These are phyloP conservation scores for Ogataea hybrid DNA, from an alignment of 1,139 yeast genomes.

Conservation along the genomic window DNA sequence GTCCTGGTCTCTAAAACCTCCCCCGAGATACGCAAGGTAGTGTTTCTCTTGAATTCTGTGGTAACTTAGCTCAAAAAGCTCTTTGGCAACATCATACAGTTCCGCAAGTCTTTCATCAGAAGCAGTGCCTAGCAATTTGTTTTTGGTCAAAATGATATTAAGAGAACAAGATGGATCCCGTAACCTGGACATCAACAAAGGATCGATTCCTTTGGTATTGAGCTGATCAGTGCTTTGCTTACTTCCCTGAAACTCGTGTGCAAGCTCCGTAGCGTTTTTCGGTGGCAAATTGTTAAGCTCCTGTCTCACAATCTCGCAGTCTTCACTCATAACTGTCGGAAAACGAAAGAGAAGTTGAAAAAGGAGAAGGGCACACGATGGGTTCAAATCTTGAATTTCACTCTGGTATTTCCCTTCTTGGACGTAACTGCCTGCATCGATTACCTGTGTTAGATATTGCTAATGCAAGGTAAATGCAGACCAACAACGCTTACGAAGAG, in stretches of 20 bases:
- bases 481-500: background rate
- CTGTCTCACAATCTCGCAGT: background rate
- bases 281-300: too few relatives aligned
- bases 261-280: too few relatives aligned
- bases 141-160: constrained; percentile 3
- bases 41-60: constrained; percentile 28
- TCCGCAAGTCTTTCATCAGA: constrained; percentile 10
- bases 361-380: too few relatives aligned
- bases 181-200: constrained; percentile 2
- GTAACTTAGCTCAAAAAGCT: constrained; percentile 32
- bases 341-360: too few relatives aligned
- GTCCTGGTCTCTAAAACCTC: constrained; percentile 29
- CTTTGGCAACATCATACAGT: constrained; percentile 28
- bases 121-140: constrained; percentile 3
- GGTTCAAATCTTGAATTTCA: background rate
- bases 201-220: background rate
- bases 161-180: constrained; percentile 17
- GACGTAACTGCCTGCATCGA: constrained; percentile 5
- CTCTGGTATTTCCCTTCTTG: constrained; percentile 6
- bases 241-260: too few relatives aligned
- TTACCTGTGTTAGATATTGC: background rate
- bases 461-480: background rate
- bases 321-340: background rate
- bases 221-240: background rate
- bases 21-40: constrained; percentile 39